Percentiles rank a stretch among this genome's conserved stretches.
phyloP scores from a whole-genome alignment of 2,329 filamentous ascomycete genomes.

The Hypoxylon sp. region DNA sequence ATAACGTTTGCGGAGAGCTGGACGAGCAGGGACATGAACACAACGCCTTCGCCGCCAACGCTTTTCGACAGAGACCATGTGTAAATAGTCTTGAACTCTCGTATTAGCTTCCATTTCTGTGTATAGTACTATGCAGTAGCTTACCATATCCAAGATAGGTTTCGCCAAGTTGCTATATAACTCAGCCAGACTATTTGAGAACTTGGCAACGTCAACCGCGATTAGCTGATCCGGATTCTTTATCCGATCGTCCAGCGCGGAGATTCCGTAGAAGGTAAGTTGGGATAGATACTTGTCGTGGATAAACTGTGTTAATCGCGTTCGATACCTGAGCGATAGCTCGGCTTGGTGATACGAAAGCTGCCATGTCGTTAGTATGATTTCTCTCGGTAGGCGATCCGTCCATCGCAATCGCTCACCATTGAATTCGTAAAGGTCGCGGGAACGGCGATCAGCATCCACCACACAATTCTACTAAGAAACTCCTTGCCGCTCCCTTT shows the following conservation, averaged over 20 bases:
- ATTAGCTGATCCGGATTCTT: slow-evolving; percentile 98
- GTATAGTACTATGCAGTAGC: slow-evolving; percentile 21
- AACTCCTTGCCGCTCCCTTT: slow-evolving; percentile 92
- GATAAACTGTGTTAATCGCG: slow-evolving; percentile 90
- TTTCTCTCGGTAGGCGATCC: background rate
- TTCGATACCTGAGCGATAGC: slow-evolving; percentile 90
- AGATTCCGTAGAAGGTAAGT: slow-evolving; percentile 97
- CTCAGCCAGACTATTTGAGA: slow-evolving; percentile 93
- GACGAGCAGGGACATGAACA: slow-evolving; percentile 93
- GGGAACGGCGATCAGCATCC: slow-evolving; percentile 96
- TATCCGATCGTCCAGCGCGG: slow-evolving; percentile 93
- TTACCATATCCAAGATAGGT: slow-evolving; percentile 87
- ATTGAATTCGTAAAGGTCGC: slow-evolving; percentile 99
- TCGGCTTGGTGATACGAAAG: slow-evolving; percentile 97
- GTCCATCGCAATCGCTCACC: slow-evolving; percentile 61
- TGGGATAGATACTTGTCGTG: slow-evolving; percentile 97
- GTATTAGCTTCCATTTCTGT: slow-evolving; percentile 37
- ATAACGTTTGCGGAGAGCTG: slow-evolving; percentile 93
- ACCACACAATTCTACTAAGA: slow-evolving; percentile 87
- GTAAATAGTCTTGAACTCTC: slow-evolving; percentile 77
- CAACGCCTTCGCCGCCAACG: slow-evolving; percentile 94
- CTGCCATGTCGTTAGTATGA: slow-evolving; percentile 53
- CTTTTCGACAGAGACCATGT: slow-evolving; percentile 92
- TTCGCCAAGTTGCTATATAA: slow-evolving; percentile 97
- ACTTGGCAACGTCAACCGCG: slow-evolving; percentile 94